Evolutionary conservation across 306 rosid species (phyloP), one percentile per base, ranked within the genome.

Genomic region (Quercus berberidifolia): DNA sequence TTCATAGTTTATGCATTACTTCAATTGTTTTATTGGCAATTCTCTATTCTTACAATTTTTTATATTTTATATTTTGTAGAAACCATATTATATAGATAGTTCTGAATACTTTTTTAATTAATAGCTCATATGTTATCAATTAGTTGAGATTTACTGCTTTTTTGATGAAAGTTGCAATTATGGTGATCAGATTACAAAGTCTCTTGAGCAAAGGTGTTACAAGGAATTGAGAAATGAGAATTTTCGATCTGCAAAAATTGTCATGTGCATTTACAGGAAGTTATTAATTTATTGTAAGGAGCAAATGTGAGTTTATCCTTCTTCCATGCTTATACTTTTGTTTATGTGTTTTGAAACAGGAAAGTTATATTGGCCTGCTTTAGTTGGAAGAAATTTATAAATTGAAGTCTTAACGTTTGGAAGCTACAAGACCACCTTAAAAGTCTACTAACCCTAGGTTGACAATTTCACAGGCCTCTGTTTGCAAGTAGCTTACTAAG

Each of bases 161-260:
- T 43, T 75, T 84, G 60, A 83, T 79, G 58, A 41, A 78, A 71
- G 74, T 81, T 80, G n/a, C 81, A 71, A 83, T 76, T 84, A 62
- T 83, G 77, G 71, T 82, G 75, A 83, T 55, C 92, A 96, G 99
- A 96, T 96, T 76, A 84, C 94, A 78, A 76, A 62, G 43, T 86
- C 91, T 79, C 94, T 96, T 55, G 98, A 96, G 86, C 97, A 87
- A 87, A 91, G 97, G 89, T 96, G 96, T 84, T 96, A 96, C 92
- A 96, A 80, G 86, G 99, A 96, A 84, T 70, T 96, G 71, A 88
- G 99, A 74, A 86, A 74, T 57, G 98, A 93, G 86, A 96, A 91
- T 71, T 86, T 91, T 76, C 88, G 6, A 23, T 82, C 96, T 23
- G 85, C 90, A 18, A 91, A 85, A 91, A 84, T 93, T 64, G 94